Conservation (phyloP, 129 eudicot genomes). For the Tagetes patula region DNA sequence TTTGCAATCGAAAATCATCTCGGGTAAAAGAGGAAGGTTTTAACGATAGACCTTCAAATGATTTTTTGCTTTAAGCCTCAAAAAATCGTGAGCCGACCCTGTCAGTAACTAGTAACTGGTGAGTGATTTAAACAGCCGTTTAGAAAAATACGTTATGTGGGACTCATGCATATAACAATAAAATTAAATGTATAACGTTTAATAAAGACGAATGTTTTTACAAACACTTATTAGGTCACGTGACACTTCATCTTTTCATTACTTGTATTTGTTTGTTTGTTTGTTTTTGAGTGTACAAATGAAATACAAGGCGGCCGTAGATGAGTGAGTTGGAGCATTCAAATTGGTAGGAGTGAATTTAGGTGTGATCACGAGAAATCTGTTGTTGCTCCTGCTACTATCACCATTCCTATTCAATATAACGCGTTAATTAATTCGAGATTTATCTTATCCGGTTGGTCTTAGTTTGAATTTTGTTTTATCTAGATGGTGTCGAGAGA, state of each 20-base stretch:
- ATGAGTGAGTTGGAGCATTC: conserved; percentile 22
- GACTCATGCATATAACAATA: neutral
- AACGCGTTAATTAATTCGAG: neutral
- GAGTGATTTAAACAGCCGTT: no score
- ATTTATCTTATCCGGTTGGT: neutral
- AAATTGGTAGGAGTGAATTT: conserved; percentile 26
- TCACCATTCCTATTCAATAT: conserved; percentile 23
- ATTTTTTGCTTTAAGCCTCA: no score
- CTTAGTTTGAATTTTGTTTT: neutral
- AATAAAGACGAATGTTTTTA: neutral
- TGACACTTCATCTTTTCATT: conserved; percentile 10
- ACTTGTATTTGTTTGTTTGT: neutral
- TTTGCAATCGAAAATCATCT: no score
- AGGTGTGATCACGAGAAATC: conserved; percentile 37
- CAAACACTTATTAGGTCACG: conserved; percentile 12
- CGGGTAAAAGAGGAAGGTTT: no score
- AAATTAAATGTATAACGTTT: conserved; percentile 17
- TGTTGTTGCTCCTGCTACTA: conserved; percentile 23
- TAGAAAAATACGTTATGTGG: neutral
- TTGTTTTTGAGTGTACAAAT: conserved; percentile 8
- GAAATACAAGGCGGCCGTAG: conserved; percentile 32
- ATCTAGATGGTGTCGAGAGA: neutral
- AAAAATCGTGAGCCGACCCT: no score
- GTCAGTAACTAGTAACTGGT: no score
- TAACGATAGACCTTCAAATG: no score